Base-by-base conservation (phyloP, 257 asterid genomes). In the Nicotiana attenuata region DNA sequence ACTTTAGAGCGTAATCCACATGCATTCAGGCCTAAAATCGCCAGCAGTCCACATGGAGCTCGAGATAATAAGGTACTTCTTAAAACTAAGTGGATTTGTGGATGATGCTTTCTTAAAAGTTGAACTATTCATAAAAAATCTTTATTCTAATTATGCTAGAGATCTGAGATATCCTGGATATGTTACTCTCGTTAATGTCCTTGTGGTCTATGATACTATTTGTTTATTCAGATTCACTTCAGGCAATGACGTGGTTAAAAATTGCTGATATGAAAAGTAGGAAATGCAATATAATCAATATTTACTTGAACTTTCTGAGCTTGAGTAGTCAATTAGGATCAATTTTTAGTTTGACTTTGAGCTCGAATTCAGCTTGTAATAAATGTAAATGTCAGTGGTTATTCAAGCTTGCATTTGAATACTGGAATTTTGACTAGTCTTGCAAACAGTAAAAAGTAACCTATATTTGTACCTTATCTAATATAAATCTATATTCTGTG, bases 21-120 rank as follows among this genome's bases (percentile, higher is more conserved):
- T 86, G 99, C 99, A 75, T 95, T 95, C 86, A 89, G 98, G 86
- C 99, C 98, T 76, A 95, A 95, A 90, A 92, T 95, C 82, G 98
- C 94, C 60, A 91, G 89, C 89, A 95, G 99, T 86, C 98, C 98
- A 50, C 98, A 89, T 78, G 98, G 96, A 84, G 87, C 89, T 88
- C 94, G 93, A 77, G 99, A 90, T 85, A 88, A 45, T 73, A 87
- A 89, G 97, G 99, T 95, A 92, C 82, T 82, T 33, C 80, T 88
- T 80, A 28, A 63, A n/a, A 47, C 68, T 35, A 80, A 65, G 83
- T 6, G 16, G 76, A 78, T 29, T 83, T 31, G 1, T 38, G 59
- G 52, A 33, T 68, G 60, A 53, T 69, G 56, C 61, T 73, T 73
- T 22, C 50, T 56, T 67, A 57, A 56, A 56, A 28, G 55, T 26